These are phyloP conservation scores for Entelexis sorbosivorans DNA, from an alignment of 1,139 yeast genomes.

Conservation along the genomic window DNA sequence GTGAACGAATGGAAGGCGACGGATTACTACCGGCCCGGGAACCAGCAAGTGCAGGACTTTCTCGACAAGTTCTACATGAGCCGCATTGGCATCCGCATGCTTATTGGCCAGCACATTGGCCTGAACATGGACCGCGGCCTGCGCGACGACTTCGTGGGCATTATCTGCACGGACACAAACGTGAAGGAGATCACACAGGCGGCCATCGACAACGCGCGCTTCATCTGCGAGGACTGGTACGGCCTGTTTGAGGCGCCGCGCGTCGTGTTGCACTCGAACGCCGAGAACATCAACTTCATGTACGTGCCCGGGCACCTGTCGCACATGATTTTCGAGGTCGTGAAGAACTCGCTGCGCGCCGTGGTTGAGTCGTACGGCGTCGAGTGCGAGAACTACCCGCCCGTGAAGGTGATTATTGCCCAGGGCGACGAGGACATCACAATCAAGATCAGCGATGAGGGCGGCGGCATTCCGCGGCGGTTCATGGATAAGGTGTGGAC, in stretches of 20 bases:
- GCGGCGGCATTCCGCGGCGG: slow-evolving; percentile 84
- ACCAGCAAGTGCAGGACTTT: slow-evolving; percentile 57
- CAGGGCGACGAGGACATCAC: slow-evolving; percentile 88
- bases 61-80: slow-evolving; percentile 75
- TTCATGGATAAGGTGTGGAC: slow-evolving; percentile 86
- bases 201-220: slow-evolving; percentile 75
- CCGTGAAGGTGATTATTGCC: slow-evolving; percentile 79
- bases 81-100: slow-evolving; percentile 75
- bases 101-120: slow-evolving; percentile 79
- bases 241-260: slow-evolving; percentile 73
- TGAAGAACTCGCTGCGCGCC: slow-evolving; percentile 74
- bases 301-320: slow-evolving; percentile 85
- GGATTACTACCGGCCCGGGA: slow-evolving; percentile 29
- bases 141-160: slow-evolving; percentile 61
- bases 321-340: slow-evolving; percentile 74
- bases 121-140: slow-evolving; percentile 51
- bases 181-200: slow-evolving; percentile 70
- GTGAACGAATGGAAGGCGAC: slow-evolving; percentile 72
- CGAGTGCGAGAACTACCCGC: slow-evolving; percentile 51
- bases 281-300: slow-evolving; percentile 54
- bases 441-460: slow-evolving; percentile 86
- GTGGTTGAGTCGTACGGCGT: slow-evolving; percentile 61
- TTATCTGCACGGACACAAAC: slow-evolving; percentile 69
- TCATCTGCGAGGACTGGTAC: slow-evolving; percentile 76
- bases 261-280: slow-evolving; percentile 60